Conservation (phyloP, 495 filamentous ascomycete genomes). For the Penicillium diatomitis region DNA sequence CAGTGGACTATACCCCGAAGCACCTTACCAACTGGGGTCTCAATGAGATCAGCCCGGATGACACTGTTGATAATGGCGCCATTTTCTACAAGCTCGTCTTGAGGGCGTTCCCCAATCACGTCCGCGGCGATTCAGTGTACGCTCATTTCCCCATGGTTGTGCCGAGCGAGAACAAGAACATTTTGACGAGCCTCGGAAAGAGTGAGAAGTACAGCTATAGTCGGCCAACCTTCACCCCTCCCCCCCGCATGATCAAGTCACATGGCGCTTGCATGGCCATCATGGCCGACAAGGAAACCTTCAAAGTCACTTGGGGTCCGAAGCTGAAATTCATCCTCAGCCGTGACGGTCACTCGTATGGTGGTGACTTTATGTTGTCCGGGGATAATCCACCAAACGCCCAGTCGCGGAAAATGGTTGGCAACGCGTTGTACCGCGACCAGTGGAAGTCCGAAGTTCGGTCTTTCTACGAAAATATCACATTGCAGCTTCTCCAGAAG, state of each 20-base stretch:
- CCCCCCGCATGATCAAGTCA: constrained; percentile 34
- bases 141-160: constrained; percentile 52
- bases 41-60: constrained; percentile 40
- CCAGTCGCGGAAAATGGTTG: constrained; percentile 39
- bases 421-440: constrained; percentile 36
- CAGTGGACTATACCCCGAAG: constrained; percentile 61
- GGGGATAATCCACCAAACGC: constrained; percentile 41
- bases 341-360: constrained; percentile 29
- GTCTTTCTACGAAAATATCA: constrained; percentile 45
- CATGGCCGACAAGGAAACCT: constrained; percentile 40
- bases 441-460: constrained; percentile 44
- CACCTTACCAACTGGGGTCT: constrained; percentile 78
- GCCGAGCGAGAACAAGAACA: constrained; percentile 44
- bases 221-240: constrained; percentile 25
- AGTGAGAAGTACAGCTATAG: constrained; percentile 45
- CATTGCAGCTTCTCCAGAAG: constrained; percentile 38
- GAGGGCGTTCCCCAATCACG: constrained; percentile 51
- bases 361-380: constrained; percentile 46
- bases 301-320: constrained; percentile 48
- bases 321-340: constrained; percentile 43
- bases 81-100: constrained; percentile 54
- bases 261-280: constrained; percentile 41
- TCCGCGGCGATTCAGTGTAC: constrained; percentile 47
- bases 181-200: constrained; percentile 36
- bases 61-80: constrained; percentile 44